Percentiles rank a stretch among this genome's conserved stretches.
Evolutionary conservation across 106 monocot genomes (phyloP).

Genomic region (Agapanthus africanus): DNA sequence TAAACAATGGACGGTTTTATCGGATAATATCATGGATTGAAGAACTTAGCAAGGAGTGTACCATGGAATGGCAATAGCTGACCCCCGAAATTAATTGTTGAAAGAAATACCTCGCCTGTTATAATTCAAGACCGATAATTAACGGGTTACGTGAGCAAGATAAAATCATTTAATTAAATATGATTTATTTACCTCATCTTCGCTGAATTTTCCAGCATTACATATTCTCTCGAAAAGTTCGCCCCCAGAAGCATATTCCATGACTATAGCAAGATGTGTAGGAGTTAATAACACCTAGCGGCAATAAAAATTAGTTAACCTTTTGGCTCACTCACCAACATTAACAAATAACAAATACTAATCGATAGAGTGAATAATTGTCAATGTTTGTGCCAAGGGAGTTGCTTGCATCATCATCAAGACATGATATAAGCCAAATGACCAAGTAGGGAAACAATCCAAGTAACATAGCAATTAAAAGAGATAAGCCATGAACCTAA

Average conservation of each 20-base stretch:
- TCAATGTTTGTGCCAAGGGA: neutral
- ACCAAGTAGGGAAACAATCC: neutral
- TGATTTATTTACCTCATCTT: slow-evolving; percentile 34
- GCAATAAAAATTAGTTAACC: no score
- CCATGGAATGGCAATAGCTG: slow-evolving; percentile 6
- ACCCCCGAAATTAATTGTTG: slow-evolving; percentile 1
- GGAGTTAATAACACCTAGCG: slow-evolving; percentile 51
- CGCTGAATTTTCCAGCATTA: slow-evolving; percentile 50
- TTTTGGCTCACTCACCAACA: no score
- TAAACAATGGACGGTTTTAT: neutral
- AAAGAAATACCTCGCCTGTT: slow-evolving; percentile 4
- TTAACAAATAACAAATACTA: no score
- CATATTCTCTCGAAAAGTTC: slow-evolving; percentile 65
- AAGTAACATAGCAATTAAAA: neutral
- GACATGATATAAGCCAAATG: no score
- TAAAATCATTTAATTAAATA: neutral
- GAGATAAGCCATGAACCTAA: neutral
- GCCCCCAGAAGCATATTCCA: slow-evolving; percentile 60
- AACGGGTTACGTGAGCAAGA: neutral
- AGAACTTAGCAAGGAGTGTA: neutral
- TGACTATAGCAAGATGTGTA: slow-evolving; percentile 43
- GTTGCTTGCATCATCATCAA: neutral
- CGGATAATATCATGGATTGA: neutral
- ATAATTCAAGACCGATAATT: neutral
- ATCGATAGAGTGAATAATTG: neutral